Percentiles rank a stretch among this genome's conserved stretches.
Evolutionary conservation across 768 basidiomycete species (phyloP).

Genomic region (Peribolospora kevripleyi): DNA sequence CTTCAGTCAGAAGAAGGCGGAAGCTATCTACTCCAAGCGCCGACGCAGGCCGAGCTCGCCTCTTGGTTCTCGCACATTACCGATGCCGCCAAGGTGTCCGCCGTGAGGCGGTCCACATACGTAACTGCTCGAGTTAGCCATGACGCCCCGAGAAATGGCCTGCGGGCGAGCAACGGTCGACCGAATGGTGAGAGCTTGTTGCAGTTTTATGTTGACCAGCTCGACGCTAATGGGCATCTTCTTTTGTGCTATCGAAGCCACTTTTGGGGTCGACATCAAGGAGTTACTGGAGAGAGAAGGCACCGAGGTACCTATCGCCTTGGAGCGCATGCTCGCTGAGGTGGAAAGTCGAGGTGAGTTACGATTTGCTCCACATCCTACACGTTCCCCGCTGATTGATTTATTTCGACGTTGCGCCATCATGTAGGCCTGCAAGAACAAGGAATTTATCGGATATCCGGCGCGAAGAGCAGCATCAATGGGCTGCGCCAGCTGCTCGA

Average conservation of each 20-base stretch:
- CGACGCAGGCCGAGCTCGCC: not conserved
- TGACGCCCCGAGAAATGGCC: not conserved
- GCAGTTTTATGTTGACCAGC: too few relatives aligned
- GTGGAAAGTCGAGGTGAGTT: constrained; percentile 5
- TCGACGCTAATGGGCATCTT: too few relatives aligned
- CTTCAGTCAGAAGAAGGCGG: constrained; percentile 6
- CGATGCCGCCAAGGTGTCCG: not conserved
- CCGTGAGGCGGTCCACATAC: too few relatives aligned
- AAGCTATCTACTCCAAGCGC: constrained; percentile 8
- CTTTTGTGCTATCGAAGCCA: too few relatives aligned
- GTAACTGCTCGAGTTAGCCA: too few relatives aligned
- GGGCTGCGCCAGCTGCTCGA: constrained; percentile 4
- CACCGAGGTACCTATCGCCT: constrained; percentile 1
- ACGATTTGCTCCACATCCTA: not conserved
- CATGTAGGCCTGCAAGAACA: not conserved
- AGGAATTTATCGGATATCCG: constrained; percentile 12
- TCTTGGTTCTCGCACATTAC: constrained; percentile 7
- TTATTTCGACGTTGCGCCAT: not conserved
- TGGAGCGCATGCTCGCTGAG: constrained; percentile 1
- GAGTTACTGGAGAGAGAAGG: constrained; percentile 3
- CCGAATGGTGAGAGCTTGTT: not conserved
- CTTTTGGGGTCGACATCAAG: constrained; percentile 4
- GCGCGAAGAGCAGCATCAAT: constrained; percentile 5
- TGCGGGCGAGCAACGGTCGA: constrained; percentile 8
- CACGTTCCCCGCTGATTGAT: not conserved